Evolutionary conservation across 2,329 filamentous ascomycete genomes (phyloP), one percentile per base, ranked within the genome.

Genomic region (Xylaria sp.): DNA sequence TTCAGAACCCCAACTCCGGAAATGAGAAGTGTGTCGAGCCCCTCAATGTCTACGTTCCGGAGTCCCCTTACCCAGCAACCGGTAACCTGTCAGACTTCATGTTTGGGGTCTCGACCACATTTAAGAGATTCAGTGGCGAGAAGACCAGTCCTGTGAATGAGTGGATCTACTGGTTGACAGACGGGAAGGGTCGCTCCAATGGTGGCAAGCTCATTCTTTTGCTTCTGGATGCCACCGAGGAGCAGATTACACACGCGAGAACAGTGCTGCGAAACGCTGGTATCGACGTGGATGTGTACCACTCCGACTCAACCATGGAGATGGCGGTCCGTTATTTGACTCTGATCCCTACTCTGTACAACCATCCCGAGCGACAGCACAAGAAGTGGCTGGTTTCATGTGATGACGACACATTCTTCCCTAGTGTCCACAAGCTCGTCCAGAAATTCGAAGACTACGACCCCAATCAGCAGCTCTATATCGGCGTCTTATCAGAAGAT

Each of bases 321-420:
- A 89, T 89, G 87, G 87, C 87, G 3, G 85, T 88, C 52, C 84
- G 87, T 65, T 89, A 89, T 73, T 79, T 89, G 25, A 86, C 84
- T 0, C 81, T 89, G 1, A 83, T 88, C 1, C 86, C 87, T 2
- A 84, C 83, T 0, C 78, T 89, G 13, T 89, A 86, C 78, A 83
- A 84, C 61, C 86, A 88, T 72, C 81, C 80, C 2, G 84, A 84
- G 2, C 81, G 85, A 56, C 76, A 75, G 28, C 76, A 76, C 37
- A 87, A 85, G 78, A 88, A 87, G 72, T 91, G 89, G 89, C 82
- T 88, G 1, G 87, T 88, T 15, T 84, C 87, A 15, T 90, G 89
- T 75, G 88, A 91, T 72, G 89, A 91, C 72, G 89, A 91, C 71
- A 91, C 89, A 2, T 90, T 89, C 76, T 90, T 90, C 81, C 84